phyloP scores from a whole-genome alignment of 164 flowering plant genomes.

The Kingdonia uniflora region DNA sequence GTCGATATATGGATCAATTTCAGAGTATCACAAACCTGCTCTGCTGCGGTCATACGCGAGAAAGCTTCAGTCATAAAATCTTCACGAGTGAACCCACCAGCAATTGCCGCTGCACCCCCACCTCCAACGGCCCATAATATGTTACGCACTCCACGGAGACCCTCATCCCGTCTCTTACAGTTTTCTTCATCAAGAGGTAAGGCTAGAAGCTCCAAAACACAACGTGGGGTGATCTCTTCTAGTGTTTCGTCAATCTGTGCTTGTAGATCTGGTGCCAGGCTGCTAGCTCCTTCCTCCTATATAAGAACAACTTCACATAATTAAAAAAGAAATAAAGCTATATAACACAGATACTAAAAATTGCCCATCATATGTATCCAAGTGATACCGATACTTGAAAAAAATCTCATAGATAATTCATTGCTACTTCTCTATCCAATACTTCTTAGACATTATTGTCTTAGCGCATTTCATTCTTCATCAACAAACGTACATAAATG shows the following conservation, averaged over 20 bases:
- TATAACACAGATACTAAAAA: too few relatives aligned
- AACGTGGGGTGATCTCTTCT: slow-evolving; percentile 89
- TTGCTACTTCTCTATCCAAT: too few relatives aligned
- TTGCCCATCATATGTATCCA: too few relatives aligned
- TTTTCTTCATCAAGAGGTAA: slow-evolving; percentile 67
- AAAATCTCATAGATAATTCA: too few relatives aligned
- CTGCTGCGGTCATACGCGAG: slow-evolving; percentile 73
- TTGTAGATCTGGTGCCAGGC: slow-evolving; percentile 83
- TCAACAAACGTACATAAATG: too few relatives aligned
- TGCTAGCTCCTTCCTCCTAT: slow-evolving; percentile 97
- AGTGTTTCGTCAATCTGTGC: slow-evolving; percentile 94
- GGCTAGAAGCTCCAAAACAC: slow-evolving; percentile 79
- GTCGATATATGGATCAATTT: too few relatives aligned
- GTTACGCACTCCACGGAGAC: slow-evolving; percentile 85
- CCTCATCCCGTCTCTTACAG: slow-evolving; percentile 58
- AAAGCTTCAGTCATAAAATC: slow-evolving; percentile 90
- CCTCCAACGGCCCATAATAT: slow-evolving; percentile 97
- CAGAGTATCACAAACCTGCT: slow-evolving; percentile 46
- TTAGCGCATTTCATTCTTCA: too few relatives aligned
- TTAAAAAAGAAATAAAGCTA: too few relatives aligned
- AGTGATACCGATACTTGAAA: too few relatives aligned
- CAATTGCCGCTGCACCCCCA: slow-evolving; percentile 85
- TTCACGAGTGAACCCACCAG: slow-evolving; percentile 94
- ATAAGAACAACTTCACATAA: slow-evolving; percentile 5
- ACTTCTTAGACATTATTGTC: too few relatives aligned